These are phyloP conservation scores for Colletotrichum lentis DNA, from an alignment of 2,329 filamentous ascomycete species.

Conservation along the genomic window DNA sequence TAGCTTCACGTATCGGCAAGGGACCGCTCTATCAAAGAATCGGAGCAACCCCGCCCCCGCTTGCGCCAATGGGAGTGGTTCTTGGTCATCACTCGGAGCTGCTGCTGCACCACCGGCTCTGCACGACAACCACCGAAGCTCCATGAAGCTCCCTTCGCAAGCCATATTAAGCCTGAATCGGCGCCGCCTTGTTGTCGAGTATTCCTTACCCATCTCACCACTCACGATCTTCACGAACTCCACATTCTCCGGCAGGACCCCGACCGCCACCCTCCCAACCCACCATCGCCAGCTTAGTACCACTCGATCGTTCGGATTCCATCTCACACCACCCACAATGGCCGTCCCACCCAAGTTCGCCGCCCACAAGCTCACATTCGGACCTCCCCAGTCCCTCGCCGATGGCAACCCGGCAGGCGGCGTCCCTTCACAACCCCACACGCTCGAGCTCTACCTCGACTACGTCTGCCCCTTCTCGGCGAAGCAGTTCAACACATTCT, in stretches of 20 bases:
- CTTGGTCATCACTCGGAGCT: conserved; percentile 17
- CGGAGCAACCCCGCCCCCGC: conserved; percentile 32
- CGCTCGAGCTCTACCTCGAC: conserved; percentile 77
- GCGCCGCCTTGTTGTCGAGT: conserved; percentile 11
- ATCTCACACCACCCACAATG: conserved; percentile 58
- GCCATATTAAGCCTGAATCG: conserved; percentile 28
- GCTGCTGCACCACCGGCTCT: conserved; percentile 1
- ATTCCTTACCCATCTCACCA: background rate
- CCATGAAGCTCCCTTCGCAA: conserved; percentile 31
- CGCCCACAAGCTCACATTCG: conserved; percentile 70
- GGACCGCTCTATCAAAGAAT: background rate
- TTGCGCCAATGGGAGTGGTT: conserved; percentile 18
- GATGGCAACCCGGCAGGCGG: conserved; percentile 47
- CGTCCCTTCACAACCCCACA: conserved; percentile 61
- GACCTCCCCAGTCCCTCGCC: conserved; percentile 46
- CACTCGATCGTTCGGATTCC: background rate
- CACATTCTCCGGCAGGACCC: background rate
- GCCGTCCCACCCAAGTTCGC: conserved; percentile 80
- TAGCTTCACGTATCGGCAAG: background rate
- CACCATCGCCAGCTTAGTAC: background rate
- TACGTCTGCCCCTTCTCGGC: conserved; percentile 84
- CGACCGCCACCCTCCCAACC: background rate
- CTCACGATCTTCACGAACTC: background rate
- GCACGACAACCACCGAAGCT: conserved; percentile 4
- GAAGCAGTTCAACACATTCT: conserved; percentile 79